Base-by-base conservation (phyloP, 2,329 filamentous ascomycete genomes). In the Cephalotrichum gorgonifer region DNA sequence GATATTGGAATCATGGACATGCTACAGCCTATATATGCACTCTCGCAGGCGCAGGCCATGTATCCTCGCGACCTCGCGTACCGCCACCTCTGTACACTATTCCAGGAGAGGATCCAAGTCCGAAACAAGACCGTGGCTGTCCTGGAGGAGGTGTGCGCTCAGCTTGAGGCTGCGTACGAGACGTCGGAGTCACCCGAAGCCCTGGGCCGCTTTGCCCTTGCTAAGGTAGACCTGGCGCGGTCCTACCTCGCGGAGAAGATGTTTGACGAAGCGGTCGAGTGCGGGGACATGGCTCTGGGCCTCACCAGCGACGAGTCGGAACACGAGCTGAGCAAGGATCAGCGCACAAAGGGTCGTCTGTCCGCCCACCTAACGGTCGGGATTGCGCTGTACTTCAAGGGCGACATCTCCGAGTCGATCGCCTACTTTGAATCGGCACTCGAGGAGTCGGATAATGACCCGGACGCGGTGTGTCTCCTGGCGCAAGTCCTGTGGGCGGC, bases 401-500 rank as follows among this genome's bases (percentile, higher is more conserved):
- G 78, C 23, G 70, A 82, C 23, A 76, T 85, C 54, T 76, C 82
- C 38, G 76, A 80, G 46, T 85, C 89, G 0, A 81, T 95, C 25
- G 72, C 76, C 11, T 89, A 85, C 67, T 95, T 98, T 64, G 81
- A 88, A 54, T 74, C 80, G 3, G 89, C 89, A 0, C 72, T 97
- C 7, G 74, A 83, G 50, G 89, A 95, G 61, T 88, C 86, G 1
- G 70, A 78, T 27, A 78, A 78, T 33, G 82, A 88, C 53, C 85
- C 90, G 0, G 89, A 96, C 59, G 85, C 91, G 1, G 83, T 89
- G 0, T 96, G 90, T 59, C 73, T 96, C 12, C 73, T 97, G 12
- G 86, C 90, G 0, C 88, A 97, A 64, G 86, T 97, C 0, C 75
- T 97, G 1, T 98, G 93, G 91, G 90, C 90, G 0, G 88, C 88